Base-by-base conservation (phyloP, 1,284 basidiomycete genomes). In the Irpex sp. region DNA sequence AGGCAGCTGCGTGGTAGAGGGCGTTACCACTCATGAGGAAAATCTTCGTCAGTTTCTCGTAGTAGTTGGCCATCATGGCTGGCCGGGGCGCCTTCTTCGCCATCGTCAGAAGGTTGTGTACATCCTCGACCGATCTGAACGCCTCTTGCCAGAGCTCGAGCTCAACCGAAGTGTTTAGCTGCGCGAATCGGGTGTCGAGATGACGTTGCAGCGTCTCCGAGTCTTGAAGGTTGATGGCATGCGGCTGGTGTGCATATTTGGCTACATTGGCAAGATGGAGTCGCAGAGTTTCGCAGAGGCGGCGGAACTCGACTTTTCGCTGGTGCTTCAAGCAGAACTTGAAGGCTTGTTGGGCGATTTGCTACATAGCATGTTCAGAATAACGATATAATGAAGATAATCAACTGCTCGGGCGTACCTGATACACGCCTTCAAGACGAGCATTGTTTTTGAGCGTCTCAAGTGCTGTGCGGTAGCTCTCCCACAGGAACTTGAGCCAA, bases 91-190 rank as follows among this genome's bases (percentile, higher is more conserved):
- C 87, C 78, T 96, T 96, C 77, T 97, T 97, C 36, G 93, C 87
- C 86, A 95, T 89, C 31, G 90, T 94, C 68, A 99, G 87, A 56
- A 99, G 85, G 72, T 95, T 96, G 80, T 99, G 97, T 50, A 99
- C 94, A 76, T 99, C 97, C 76, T 99, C 97, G 65, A 98, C 94
- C 54, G 94, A 95, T 65, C 97, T 92, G 87, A 98, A 99, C 4
- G 95, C 97, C 76, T 99, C 97, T 75, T 98, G 97, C 97, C 97
- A 99, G 57, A 99, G 85, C 79, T 99, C 97, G 67, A 99, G 90
- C 77, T 98, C 95, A 67, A 98, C 96, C 6, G 96, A 96, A n/a
- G 94, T 92, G 74, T 97, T 95, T 67, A 99, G 89, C 81, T 99
- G 97, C 39, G 95, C 92, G 75, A 99, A 98, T 64, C 97, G 94